phyloP scores from a whole-genome alignment of 2,329 filamentous ascomycete species.

The Lomentospora prolificans region DNA sequence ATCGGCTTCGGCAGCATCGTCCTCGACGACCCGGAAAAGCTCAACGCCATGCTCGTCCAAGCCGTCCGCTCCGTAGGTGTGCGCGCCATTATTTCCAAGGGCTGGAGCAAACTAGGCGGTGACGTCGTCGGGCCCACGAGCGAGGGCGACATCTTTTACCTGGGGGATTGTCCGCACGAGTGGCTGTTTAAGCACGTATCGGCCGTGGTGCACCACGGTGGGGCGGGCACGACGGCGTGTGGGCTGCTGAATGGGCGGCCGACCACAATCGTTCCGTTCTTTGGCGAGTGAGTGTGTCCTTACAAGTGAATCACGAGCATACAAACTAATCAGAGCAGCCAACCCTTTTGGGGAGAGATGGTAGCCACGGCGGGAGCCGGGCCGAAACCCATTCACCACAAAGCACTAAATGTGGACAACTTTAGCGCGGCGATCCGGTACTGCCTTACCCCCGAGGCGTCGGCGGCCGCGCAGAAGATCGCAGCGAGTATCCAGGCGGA shows the following conservation, averaged over 20 bases:
- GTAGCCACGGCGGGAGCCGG: slow-evolving; percentile 54
- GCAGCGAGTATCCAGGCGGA: slow-evolving; percentile 50
- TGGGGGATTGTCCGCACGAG: slow-evolving; percentile 67
- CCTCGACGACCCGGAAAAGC: slow-evolving; percentile 58
- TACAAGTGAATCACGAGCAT: no score
- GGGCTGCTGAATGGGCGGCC: slow-evolving; percentile 62
- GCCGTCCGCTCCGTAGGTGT: slow-evolving; percentile 57
- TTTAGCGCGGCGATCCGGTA: slow-evolving; percentile 62
- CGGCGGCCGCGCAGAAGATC: slow-evolving; percentile 46
- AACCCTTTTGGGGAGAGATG: slow-evolving; percentile 70
- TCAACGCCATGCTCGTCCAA: slow-evolving; percentile 63
- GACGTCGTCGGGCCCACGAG: slow-evolving; percentile 19
- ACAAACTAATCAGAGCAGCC: no score
- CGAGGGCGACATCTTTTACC: slow-evolving; percentile 52
- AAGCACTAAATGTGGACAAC: slow-evolving; percentile 51
- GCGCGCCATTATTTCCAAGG: slow-evolving; percentile 62
- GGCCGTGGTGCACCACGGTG: slow-evolving; percentile 66
- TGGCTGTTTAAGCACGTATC: slow-evolving; percentile 62
- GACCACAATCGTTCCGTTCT: slow-evolving; percentile 70
- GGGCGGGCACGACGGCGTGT: slow-evolving; percentile 67
- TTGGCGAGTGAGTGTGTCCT: slow-evolving; percentile 43
- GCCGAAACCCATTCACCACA: slow-evolving; percentile 58
- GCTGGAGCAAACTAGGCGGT: slow-evolving; percentile 63
- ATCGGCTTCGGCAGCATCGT: slow-evolving; percentile 72
- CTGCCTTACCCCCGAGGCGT: slow-evolving; percentile 52